Evolutionary conservation across 2,329 filamentous ascomycete genomes (phyloP), one percentile per base, ranked within the genome.

Genomic region (Xylariaceae sp.): DNA sequence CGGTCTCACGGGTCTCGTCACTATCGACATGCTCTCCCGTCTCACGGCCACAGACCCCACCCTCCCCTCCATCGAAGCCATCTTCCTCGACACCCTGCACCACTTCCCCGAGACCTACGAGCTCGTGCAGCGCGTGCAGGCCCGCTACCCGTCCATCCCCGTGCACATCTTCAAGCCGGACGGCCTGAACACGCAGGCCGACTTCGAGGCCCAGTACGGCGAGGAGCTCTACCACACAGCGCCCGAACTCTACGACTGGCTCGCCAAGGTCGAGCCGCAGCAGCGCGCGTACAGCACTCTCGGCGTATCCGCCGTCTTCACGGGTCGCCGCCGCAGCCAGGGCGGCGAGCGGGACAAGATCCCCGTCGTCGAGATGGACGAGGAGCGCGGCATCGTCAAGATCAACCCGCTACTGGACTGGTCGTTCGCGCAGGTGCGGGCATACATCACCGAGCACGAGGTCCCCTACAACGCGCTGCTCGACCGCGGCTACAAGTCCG

Each of bases 331-430:
- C 63, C 86, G 90, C 67, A 95, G 90, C 64, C 94, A 99, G 77
- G 94, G 94, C 63, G 93, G 92, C 64, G 91, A 94, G 78, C 89
- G 94, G 61, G 92, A 92, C 64, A 87, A 89, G 70, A 86, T 99
- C 65, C 88, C 92, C 71, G 90, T 99, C 72, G 84, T 99, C 70
- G 94, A 99, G 75, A 79, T 97, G 30, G 92, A 97, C 73, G 82
- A 85, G 62, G 93, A 96, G 74, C 85, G 88, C 34, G 91, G 91
- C 56, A 82, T 97, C 65, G 85, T 97, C 81, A 99, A 99, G 83
- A 88, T 99, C 83, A 99, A 97, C 81, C 94, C 94, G 10, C 80
- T 99, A 65, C 92, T 92, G 71, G 91, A 92, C 78, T 99, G 94
- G 94, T 83, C 83, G 49, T 99, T 99, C 77, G 79, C 85, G 63